Evolutionary conservation across 805 yeast genomes (phyloP).

Genomic region (Metschnikowia proteae): DNA sequence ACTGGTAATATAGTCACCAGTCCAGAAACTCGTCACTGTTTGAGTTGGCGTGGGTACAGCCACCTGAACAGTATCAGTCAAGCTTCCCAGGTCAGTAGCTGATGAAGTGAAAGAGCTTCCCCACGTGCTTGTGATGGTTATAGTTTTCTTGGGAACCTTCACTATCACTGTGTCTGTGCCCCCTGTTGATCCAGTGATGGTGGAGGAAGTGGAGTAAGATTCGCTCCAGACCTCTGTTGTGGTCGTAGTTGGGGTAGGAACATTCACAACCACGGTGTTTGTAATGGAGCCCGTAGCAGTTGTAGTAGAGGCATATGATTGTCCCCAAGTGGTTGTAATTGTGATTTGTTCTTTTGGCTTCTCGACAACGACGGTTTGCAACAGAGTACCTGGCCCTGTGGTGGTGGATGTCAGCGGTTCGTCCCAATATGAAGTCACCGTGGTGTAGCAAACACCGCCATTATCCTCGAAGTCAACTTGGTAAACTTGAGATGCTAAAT

Average conservation of each 20-base stretch:
- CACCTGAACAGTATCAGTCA: too few species aligned
- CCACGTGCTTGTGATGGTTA: too few species aligned
- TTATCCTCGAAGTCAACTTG: constrained; percentile 8
- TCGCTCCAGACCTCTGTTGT: too few species aligned
- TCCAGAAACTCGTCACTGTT: neutral
- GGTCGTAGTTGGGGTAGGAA: too few species aligned
- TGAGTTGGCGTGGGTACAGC: constrained; percentile 12
- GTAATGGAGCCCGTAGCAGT: too few species aligned
- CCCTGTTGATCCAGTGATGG: too few species aligned
- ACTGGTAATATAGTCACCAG: neutral
- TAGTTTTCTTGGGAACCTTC: too few species aligned
- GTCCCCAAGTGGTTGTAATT: constrained; percentile 13
- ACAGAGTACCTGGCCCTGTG: neutral
- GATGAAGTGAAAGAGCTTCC: too few species aligned
- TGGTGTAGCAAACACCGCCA: constrained; percentile 5
- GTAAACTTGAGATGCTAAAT: constrained; percentile 8
- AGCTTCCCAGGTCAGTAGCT: too few species aligned
- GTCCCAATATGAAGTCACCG: constrained; percentile 6
- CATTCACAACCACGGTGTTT: too few species aligned
- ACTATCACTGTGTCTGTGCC: too few species aligned
- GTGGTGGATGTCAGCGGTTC: constrained; percentile 1
- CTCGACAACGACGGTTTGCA: constrained; percentile 10
- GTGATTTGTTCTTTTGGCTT: constrained; percentile 11
- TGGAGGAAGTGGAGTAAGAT: neutral
- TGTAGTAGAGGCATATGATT: neutral